Percentiles rank a stretch among this genome's conserved stretches.
Evolutionary conservation across 768 basidiomycete genomes (phyloP).

Genomic region (Phanerodontia chrysosporium): DNA sequence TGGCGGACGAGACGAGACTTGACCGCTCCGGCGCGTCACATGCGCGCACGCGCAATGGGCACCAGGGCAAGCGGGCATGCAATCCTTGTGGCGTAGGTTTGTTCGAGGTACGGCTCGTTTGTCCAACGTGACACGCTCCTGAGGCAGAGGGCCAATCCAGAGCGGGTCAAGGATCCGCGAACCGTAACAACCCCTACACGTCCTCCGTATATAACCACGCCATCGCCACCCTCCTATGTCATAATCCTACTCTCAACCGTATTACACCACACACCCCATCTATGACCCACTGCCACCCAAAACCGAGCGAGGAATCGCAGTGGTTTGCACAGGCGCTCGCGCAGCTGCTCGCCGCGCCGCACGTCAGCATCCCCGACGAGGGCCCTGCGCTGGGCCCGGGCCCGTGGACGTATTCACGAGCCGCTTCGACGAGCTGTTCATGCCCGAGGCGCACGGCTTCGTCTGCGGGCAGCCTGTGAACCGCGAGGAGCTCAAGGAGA

Average conservation of each 20-base stretch:
- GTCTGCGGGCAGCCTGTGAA: constrained; percentile 6
- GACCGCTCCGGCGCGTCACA: not conserved
- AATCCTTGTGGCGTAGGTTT: not conserved
- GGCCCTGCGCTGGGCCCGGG: not conserved
- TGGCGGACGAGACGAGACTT: not conserved
- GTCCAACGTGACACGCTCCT: not conserved
- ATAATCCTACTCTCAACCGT: not conserved
- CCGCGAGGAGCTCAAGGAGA: constrained; percentile 11
- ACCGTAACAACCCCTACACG: too few species aligned
- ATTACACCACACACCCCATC: not conserved
- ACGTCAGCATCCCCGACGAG: not conserved
- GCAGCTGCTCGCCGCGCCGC: not conserved
- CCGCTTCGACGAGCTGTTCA: constrained; percentile 10
- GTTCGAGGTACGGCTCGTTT: not conserved
- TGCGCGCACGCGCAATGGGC: not conserved
- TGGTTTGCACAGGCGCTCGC: not conserved
- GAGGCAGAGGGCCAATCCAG: not conserved
- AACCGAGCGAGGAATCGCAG: not conserved
- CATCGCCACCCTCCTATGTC: too few species aligned
- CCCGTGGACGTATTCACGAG: constrained; percentile 14
- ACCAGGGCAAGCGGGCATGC: not conserved
- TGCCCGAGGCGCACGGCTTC: constrained; percentile 7
- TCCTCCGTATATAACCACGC: too few species aligned
- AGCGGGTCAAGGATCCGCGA: too few species aligned
- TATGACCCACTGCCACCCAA: not conserved